These are phyloP conservation scores for Boletus mariae DNA, from an alignment of 1,284 basidiomycete species.

Conservation along the genomic window DNA sequence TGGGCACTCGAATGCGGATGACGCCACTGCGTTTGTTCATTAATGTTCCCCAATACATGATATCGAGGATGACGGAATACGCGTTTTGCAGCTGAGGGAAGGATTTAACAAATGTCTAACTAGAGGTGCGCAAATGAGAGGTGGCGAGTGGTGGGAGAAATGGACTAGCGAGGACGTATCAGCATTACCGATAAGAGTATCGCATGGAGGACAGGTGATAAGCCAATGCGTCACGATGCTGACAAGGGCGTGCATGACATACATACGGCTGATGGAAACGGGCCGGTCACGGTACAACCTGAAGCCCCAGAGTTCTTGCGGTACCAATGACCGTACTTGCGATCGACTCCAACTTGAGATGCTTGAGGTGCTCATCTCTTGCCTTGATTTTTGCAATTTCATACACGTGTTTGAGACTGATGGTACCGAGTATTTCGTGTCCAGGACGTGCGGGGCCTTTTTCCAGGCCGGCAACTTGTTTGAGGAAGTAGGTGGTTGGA, in stretches of 20 bases:
- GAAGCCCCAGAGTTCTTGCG: slow-evolving; percentile 81
- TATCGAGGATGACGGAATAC: slow-evolving; percentile 28
- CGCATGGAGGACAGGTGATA: slow-evolving; percentile 15
- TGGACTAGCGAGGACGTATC: slow-evolving; percentile 8
- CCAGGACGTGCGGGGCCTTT: slow-evolving; percentile 84
- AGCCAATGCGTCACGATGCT: slow-evolving; percentile 18
- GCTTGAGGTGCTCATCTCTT: slow-evolving; percentile 83
- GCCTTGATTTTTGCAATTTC: slow-evolving; percentile 99
- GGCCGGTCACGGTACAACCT: slow-evolving; percentile 74
- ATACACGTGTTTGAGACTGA: slow-evolving; percentile 96
- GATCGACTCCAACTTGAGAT: slow-evolving; percentile 80
- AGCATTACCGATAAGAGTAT: slow-evolving; percentile 25
- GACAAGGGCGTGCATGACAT: slow-evolving; percentile 26
- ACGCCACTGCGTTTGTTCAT: slow-evolving; percentile 33
- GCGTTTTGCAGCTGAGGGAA: slow-evolving; percentile 18
- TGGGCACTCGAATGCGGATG: slow-evolving; percentile 29
- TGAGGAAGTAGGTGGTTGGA: slow-evolving; percentile 88
- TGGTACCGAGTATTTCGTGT: slow-evolving; percentile 72
- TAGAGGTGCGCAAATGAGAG: slow-evolving; percentile 19
- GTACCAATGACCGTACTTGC: slow-evolving; percentile 85
- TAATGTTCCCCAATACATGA: slow-evolving; percentile 35
- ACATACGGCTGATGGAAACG: slow-evolving; percentile 15
- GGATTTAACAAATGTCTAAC: slow-evolving; percentile 25
- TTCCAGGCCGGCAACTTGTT: slow-evolving; percentile 87
- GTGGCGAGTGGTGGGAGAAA: slow-evolving; percentile 11